Evolutionary conservation across 2,329 filamentous ascomycete genomes (phyloP), one percentile per base, ranked within the genome.

Genomic region (Myriosclerotinia scirpicola): DNA sequence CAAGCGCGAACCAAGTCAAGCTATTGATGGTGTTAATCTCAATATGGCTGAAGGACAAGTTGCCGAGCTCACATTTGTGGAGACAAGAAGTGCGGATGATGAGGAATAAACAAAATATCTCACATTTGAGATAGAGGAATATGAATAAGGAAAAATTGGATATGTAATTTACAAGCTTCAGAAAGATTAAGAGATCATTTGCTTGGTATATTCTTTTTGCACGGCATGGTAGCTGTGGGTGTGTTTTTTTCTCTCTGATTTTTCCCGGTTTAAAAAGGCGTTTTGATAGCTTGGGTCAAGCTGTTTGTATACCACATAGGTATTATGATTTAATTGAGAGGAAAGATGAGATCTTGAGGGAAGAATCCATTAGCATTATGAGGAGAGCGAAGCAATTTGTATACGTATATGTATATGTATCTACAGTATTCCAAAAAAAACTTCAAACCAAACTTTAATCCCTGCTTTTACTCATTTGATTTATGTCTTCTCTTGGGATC

Each of bases 31-130:
- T 59, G 72, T 75, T 53, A 75, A 71, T 63, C 67, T 75, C 54
- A 74, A 74, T 54, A 72, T 75, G 69, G 71, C 69, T 5, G 72
- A 74, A 40, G 73, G 73, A 68, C 71, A 74, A 70, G 72, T 73
- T 44, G 73, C 73, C 36, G 73, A 74, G 62, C 68, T 75, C 38
- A 75, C 73, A 26, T 74, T 75, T 59, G 72, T 75, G 14, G 73
- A 75, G 65, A 74, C 73, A 36, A 67, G 69, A 54, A 67, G 65
- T n/a, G 70, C 71, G 15, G 71, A 71, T 58, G 72, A 69, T 60
- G 72, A 69, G 34, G 67, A 72, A 58, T 64, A 64, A 42, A 48
- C 34, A 7, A 48, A 8, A 42, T n/a, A 36, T 59, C 9, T 38
- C 30, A 22, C 20, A 38, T 56, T 6, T 22, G 40, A 17, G 34